Percentiles rank a stretch among this genome's conserved stretches.
Conservation (phyloP, 495 filamentous ascomycete genomes). For the Neurospora sp. region DNA sequence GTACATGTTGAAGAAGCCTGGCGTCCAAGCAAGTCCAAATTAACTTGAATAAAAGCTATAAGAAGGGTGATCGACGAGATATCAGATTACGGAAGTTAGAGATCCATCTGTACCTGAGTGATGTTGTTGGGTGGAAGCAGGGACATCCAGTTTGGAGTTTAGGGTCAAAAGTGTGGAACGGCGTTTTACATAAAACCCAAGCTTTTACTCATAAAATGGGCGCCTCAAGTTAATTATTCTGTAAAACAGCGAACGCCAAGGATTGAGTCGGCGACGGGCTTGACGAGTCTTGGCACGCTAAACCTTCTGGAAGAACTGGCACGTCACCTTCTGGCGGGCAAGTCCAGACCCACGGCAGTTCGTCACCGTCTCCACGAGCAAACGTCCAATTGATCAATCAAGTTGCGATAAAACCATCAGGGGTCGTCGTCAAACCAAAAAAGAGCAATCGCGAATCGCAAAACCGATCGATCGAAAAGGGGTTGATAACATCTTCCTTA, state of each 20-base stretch:
- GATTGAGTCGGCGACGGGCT: neutral
- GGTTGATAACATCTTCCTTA: neutral
- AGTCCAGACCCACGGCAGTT: neutral
- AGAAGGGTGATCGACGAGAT: neutral
- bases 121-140: neutral
- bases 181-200: neutral
- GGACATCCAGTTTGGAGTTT: neutral
- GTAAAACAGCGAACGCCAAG: neutral
- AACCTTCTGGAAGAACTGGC: neutral
- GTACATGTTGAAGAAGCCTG: neutral
- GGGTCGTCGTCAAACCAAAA: neutral
- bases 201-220: neutral
- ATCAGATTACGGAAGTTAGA: neutral
- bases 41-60: neutral
- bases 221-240: neutral
- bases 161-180: neutral
- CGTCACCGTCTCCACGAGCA: neutral
- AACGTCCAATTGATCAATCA: neutral
- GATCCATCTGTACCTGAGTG: neutral
- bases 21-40: neutral
- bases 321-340: neutral
- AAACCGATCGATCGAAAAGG: neutral
- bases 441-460: neutral
- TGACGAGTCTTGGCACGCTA: neutral
- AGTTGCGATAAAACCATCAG: neutral